Evolutionary conservation across 106 monocot species (phyloP).

Genomic region (Platanthera guangdongensis): DNA sequence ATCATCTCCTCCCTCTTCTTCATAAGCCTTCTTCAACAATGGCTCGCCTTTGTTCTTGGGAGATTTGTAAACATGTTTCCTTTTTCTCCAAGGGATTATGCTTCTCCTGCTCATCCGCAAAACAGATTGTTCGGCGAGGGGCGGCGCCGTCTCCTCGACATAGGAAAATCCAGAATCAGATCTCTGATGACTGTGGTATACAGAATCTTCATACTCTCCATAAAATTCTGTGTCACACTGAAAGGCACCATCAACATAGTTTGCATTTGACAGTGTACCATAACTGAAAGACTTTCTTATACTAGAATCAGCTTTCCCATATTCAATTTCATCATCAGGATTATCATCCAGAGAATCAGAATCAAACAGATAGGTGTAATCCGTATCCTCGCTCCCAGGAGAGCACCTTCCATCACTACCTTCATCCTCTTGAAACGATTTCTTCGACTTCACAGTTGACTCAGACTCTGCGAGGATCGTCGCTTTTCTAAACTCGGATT

Average conservation of each 20-base stretch:
- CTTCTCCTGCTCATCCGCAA: slow-evolving; percentile 29
- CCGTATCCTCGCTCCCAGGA: slow-evolving; percentile 44
- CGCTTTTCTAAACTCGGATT: slow-evolving; percentile 64
- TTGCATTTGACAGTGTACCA: slow-evolving; percentile 54
- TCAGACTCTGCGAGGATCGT: slow-evolving; percentile 57
- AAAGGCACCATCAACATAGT: slow-evolving; percentile 14
- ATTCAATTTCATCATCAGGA: slow-evolving; percentile 35
- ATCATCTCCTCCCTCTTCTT: slow-evolving; percentile 77
- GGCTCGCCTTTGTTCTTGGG: slow-evolving; percentile 59
- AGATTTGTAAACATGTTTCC: slow-evolving; percentile 19
- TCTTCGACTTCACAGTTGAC: slow-evolving; percentile 47
- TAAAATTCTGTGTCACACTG: slow-evolving; percentile 8
- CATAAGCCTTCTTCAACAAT: slow-evolving; percentile 57
- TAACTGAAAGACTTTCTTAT: slow-evolving; percentile 87
- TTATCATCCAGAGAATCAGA: slow-evolving; percentile 53
- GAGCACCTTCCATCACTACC: slow-evolving; percentile 58
- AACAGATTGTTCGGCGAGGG: slow-evolving; percentile 18
- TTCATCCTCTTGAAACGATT: slow-evolving; percentile 40
- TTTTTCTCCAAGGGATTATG: slow-evolving; percentile 64
- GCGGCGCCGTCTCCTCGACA: slow-evolving; percentile 15
- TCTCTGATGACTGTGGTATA: slow-evolving; percentile 37
- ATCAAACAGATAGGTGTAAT: slow-evolving; percentile 44
- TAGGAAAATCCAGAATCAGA: slow-evolving; percentile 33
- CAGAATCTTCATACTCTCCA: slow-evolving; percentile 22
- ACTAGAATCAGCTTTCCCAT: slow-evolving; percentile 20